These are phyloP conservation scores for Sphagnum fallax DNA, from an alignment of 228 moss, liverwort and hornwort species.

Conservation along the genomic window DNA sequence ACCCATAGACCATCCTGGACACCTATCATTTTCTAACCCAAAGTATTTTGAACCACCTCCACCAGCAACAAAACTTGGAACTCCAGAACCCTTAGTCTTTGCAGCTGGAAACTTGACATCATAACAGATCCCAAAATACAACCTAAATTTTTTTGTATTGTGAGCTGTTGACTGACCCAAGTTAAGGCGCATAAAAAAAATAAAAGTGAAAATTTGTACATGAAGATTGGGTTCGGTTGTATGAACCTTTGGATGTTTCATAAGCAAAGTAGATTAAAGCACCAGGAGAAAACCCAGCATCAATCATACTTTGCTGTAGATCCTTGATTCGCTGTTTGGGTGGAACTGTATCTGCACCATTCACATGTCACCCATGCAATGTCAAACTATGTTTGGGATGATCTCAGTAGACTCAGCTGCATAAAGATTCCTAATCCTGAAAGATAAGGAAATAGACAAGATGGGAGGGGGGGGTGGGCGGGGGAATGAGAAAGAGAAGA, in stretches of 20 bases:
- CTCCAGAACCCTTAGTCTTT: too few relatives aligned
- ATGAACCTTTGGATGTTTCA: slow-evolving; percentile 51
- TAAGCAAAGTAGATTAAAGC: slow-evolving; percentile 76
- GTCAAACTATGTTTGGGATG: not conserved
- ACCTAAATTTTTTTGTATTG: too few relatives aligned
- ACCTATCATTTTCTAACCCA: too few relatives aligned
- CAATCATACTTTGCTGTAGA: slow-evolving; percentile 70
- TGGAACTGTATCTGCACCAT: slow-evolving; percentile 75
- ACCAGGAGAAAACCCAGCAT: slow-evolving; percentile 76
- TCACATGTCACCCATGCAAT: not conserved
- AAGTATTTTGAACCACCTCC: too few relatives aligned
- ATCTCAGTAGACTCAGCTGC: not conserved
- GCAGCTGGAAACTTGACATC: too few relatives aligned
- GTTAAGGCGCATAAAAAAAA: too few relatives aligned
- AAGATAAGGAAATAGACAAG: not conserved
- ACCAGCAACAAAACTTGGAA: too few relatives aligned
- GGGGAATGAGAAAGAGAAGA: not conserved
- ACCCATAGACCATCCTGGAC: too few relatives aligned
- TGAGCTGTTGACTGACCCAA: too few relatives aligned
- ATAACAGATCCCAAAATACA: too few relatives aligned
- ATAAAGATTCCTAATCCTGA: too few relatives aligned
- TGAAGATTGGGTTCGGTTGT: not conserved
- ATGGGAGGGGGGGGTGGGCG: not conserved
- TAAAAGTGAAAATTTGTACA: too few relatives aligned
- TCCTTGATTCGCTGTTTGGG: slow-evolving; percentile 72